Evolutionary conservation across 345 rosid species (phyloP), one percentile per base, ranked within the genome.

Genomic region (Luvunga scandens): DNA sequence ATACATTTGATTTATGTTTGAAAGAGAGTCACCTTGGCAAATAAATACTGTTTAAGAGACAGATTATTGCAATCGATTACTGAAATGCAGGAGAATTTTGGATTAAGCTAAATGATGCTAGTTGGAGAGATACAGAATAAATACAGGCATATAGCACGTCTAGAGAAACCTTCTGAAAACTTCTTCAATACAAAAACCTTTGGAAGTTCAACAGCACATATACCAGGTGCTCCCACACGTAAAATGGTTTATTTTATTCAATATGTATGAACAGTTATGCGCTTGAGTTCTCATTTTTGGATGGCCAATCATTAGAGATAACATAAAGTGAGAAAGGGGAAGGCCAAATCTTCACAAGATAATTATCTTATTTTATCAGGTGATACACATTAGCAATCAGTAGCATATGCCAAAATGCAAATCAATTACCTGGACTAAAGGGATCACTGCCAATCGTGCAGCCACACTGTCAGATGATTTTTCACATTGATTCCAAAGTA

Each of bases 401-500:
- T 3, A 66, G 16, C 19, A 66, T 34, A 38, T 22, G 25, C 34
- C 53, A 19, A 75, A 75, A 25, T 53, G 69, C 9, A 50, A 63
- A 36, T 50, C n/a, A 27, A 24, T 34, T 78, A 90, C 97, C 93
- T 90, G 94, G 42, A 92, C 94, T 39, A 89, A 77, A 4, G 97
- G 94, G 71, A 92, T 92, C 24, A 83, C 91, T 42, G 98, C 98
- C 86, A 95, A 80, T 28, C 98, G 93, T 39, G 96, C 98, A 82
- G 97, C 94, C 76, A 95, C 96, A 75, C 87, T 82, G 68, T 90
- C 88, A 2, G 96, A 89, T 72, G 98, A 83, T 83, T 91, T 95
- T 84, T 91, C 87, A 64, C 99, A 92, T 79, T 93, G 94, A 71
- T 90, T 91, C 97, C 96, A 93, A 6, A 95, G 88, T 86, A 95